Conservation (phyloP, 202 grass and related monocot species). For the Carex arenaria region DNA sequence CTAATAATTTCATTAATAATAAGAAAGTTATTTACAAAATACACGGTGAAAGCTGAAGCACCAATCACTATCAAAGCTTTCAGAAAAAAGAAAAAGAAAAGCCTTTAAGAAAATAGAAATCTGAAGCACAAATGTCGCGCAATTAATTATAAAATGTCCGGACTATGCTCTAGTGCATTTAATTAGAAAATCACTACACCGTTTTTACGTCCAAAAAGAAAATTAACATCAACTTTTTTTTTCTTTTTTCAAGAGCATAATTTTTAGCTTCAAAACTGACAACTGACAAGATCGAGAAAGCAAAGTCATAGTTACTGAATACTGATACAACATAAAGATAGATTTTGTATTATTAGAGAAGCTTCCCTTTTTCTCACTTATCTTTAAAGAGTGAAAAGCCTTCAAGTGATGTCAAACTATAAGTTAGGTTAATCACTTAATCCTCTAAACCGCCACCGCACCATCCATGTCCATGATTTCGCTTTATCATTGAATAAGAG, state of each 20-base stretch:
- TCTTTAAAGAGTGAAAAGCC: background rate
- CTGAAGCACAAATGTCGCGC: background rate
- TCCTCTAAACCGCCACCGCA: background rate
- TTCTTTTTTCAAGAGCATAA: background rate
- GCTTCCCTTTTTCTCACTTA: background rate
- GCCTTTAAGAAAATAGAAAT: too few relatives aligned
- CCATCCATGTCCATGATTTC: background rate
- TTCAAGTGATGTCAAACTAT: background rate
- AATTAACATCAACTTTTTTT: background rate
- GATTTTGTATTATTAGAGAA: background rate
- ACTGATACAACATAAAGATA: background rate
- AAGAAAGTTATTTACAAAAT: too few relatives aligned
- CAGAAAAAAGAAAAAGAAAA: too few relatives aligned
- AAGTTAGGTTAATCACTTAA: constrained; percentile 19
- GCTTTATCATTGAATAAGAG: background rate
- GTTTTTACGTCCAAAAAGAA: background rate
- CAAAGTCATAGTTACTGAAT: background rate
- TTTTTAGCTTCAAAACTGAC: background rate
- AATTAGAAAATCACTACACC: background rate
- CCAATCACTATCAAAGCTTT: too few relatives aligned
- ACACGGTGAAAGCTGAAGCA: too few relatives aligned
- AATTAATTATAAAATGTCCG: background rate
- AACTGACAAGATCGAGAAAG: background rate
- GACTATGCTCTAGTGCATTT: too few relatives aligned
- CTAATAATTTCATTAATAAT: too few relatives aligned